Base-by-base conservation (phyloP, 305 asterid species). In the Stenogyne calaminthoides region DNA sequence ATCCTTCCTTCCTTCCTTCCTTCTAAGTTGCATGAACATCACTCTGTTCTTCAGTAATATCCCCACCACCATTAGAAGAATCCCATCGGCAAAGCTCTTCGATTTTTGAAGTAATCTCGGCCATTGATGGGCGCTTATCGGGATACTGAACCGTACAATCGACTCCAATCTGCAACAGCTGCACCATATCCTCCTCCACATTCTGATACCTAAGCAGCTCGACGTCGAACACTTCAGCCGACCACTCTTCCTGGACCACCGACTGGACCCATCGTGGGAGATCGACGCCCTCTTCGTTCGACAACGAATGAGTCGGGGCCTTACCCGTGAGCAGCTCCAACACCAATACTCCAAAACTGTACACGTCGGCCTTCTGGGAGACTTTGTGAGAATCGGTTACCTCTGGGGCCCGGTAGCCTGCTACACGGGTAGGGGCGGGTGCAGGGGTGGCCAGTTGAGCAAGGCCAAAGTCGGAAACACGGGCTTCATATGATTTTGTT, bases 251-350 rank as follows among this genome's bases (percentile, higher is more conserved):
- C 0, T 85, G 80, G 29, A 84, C 86, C 40, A 89, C 86, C 0
- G 96, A 89, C 37, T 84, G 90, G 2, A 91, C 96, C 97, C 97
- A 89, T 25, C 88, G 57, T 7, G 91, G 96, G 16, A 91, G 93
- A 71, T 89, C 90, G 3, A 89, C 80, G 0, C 93, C 96, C 44
- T 91, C 96, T 44, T 89, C 96, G 2, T 84, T 83, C 76, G 63
- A 7, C 70, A 85, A 6, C 0, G 90, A 70, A 60, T 84, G 86
- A 3, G 84, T 77, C 6, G 97, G 96, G 1, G 92, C 89, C 71
- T 86, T 89, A 1, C 95, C 96, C 0, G 97, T 91, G 18, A 91
- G 80, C 59, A 91, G 60, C 39, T 91, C 97, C 75, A 91, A 34
- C 39, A 91, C 69, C 83, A 91, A 39, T 8, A 91, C 91, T 3